Conservation (phyloP, 768 basidiomycete species). For the Crepidotus variabilis region DNA sequence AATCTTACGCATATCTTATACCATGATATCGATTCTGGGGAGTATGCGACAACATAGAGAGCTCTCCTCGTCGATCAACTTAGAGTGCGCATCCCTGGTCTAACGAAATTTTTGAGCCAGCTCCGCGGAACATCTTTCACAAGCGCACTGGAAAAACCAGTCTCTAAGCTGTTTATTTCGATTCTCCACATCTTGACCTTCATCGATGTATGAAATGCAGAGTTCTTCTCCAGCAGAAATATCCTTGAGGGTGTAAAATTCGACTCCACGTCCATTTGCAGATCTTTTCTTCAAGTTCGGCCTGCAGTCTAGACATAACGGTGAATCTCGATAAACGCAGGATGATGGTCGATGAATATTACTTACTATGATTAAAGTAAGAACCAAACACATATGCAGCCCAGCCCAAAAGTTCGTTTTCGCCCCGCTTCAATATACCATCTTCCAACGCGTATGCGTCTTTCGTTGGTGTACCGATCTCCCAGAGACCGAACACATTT, state of each 20-base stretch:
- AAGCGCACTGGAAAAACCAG: constrained; percentile 57
- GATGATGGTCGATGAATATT: neutral
- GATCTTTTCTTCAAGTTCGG: constrained; percentile 49
- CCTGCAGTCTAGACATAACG: constrained; percentile 37
- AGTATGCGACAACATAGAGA: no score
- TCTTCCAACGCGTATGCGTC: neutral
- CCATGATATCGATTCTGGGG: no score
- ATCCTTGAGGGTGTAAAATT: constrained; percentile 41
- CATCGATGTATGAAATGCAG: constrained; percentile 53
- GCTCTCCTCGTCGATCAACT: no score
- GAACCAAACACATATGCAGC: constrained; percentile 57
- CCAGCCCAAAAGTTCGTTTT: constrained; percentile 65
- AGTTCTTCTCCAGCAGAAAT: constrained; percentile 50
- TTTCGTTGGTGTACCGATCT: constrained; percentile 28
- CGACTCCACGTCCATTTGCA: constrained; percentile 31
- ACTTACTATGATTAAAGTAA: constrained; percentile 67
- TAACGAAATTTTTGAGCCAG: constrained; percentile 3
- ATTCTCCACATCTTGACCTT: constrained; percentile 23
- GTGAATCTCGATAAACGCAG: neutral
- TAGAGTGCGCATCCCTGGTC: neutral
- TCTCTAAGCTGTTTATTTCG: constrained; percentile 40
- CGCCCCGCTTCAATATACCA: constrained; percentile 25
- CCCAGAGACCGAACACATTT: constrained; percentile 70
- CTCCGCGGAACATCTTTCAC: constrained; percentile 39
- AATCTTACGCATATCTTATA: no score